Percentiles rank a stretch among this genome's conserved stretches.
Evolutionary conservation across 768 basidiomycete genomes (phyloP).

Genomic region (Mycena sanguinolenta): DNA sequence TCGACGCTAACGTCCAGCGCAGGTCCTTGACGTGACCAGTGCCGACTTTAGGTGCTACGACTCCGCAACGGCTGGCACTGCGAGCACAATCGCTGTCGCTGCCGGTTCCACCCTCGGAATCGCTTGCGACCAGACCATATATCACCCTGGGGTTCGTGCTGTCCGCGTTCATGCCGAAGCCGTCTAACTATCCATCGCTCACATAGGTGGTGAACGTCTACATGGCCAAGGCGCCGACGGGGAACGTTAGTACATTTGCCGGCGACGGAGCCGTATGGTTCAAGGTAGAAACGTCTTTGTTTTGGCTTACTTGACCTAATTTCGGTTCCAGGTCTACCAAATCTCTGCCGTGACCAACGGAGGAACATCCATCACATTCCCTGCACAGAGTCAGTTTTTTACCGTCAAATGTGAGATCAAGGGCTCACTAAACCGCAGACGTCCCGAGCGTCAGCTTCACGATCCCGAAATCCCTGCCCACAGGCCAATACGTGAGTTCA

Average conservation of each 20-base stretch:
- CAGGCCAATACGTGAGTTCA: constrained; percentile 50
- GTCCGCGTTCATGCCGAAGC: neutral
- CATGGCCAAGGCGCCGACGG: constrained; percentile 60
- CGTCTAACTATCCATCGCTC: no score
- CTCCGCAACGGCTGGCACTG: constrained; percentile 53
- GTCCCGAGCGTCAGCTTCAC: constrained; percentile 51
- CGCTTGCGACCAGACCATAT: constrained; percentile 56
- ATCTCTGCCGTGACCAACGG: constrained; percentile 61
- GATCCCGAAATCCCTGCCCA: constrained; percentile 53
- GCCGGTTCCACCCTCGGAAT: constrained; percentile 62
- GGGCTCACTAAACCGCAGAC: constrained; percentile 28
- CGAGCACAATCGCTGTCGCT: constrained; percentile 58
- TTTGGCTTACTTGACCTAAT: constrained; percentile 1
- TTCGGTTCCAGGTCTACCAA: constrained; percentile 51
- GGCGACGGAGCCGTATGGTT: constrained; percentile 65
- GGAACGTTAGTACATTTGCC: constrained; percentile 53
- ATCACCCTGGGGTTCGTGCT: constrained; percentile 60
- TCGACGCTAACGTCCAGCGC: neutral
- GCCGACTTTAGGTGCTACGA: constrained; percentile 64
- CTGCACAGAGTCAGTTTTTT: constrained; percentile 51
- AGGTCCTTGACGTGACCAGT: constrained; percentile 63
- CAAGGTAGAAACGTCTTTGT: constrained; percentile 44
- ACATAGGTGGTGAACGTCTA: constrained; percentile 55
- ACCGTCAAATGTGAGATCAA: neutral
- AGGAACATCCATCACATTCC: constrained; percentile 60